These are phyloP conservation scores for Neurospora sp. DNA, from an alignment of 495 filamentous ascomycete genomes.

Conservation along the genomic window DNA sequence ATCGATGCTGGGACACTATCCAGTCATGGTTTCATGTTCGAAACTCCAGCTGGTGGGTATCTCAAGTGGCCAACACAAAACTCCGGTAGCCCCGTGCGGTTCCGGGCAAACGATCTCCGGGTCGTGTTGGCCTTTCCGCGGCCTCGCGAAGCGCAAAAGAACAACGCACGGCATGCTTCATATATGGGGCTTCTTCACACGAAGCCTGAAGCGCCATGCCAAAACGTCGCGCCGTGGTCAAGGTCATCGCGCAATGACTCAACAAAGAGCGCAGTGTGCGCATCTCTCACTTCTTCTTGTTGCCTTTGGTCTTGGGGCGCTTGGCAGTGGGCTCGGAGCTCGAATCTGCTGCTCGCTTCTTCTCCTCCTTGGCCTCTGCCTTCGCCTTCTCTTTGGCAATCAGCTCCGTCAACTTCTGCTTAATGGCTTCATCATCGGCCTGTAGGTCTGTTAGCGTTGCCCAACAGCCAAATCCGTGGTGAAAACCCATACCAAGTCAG, in stretches of 20 bases:
- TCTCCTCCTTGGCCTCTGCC: constrained; percentile 27
- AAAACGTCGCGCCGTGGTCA: not conserved
- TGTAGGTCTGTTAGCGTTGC: constrained; percentile 10
- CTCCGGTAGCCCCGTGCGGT: not conserved
- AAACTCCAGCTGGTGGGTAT: not conserved
- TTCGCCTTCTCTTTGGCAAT: constrained; percentile 38
- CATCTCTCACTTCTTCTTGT: constrained; percentile 15
- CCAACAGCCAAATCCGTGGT: not conserved
- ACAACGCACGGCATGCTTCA: not conserved
- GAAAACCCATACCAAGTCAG: constrained; percentile 51
- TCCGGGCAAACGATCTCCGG: not conserved
- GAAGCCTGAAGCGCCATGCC: not conserved
- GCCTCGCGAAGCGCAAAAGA: not conserved
- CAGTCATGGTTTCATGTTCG: not conserved
- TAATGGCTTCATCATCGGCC: constrained; percentile 30
- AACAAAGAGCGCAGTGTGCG: not conserved
- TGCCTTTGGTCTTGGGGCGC: constrained; percentile 19
- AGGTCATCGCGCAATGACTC: not conserved
- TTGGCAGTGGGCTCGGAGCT: constrained; percentile 15
- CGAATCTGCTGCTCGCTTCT: constrained; percentile 28
- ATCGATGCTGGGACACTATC: not conserved
- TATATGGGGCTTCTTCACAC: not conserved
- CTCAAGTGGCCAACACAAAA: not conserved
- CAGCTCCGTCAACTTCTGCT: constrained; percentile 31
- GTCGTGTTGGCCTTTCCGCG: not conserved